Evolutionary conservation across 441 rosid species (phyloP), one percentile per base, ranked within the genome.

Genomic region (Populus hybrid): DNA sequence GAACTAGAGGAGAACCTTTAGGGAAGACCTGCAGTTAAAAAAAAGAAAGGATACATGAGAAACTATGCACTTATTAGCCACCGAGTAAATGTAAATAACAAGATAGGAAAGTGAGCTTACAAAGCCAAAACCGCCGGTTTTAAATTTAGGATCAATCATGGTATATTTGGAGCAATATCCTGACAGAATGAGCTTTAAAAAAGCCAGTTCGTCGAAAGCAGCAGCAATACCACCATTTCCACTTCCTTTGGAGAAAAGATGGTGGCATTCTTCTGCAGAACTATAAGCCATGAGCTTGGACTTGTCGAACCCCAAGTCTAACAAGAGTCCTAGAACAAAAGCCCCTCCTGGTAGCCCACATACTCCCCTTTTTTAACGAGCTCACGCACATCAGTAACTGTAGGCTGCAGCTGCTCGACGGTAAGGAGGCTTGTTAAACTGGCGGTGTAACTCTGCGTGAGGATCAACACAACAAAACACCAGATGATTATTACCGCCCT

Each of bases 401-500:
- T 78, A 2, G 95, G 90, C 66, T 79, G 69, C 66, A 88, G 84
- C 45, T 87, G 77, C 61, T 91, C 83, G 9, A 90, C 90, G 0
- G 93, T 88, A 2, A 93, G 73, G 42, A 87, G 87, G 1, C 93
- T 87, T 0, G 92, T 72, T 20, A 93, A 79, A 33, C 90, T 89
- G 11, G 94, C 94, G 0, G 96, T 88, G 80, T 93, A 93, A 64
- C 91, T 89, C 73, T 91, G 94, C 0, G 83, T 89, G 28, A 93
- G 78, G 10, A 90, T 87, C 8, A 93, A 83, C 24, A 91, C 83
- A 68, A 90, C 92, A 56, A 93, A 90, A 64, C 84, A 84, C 94
- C 94, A 93, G 12, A 93, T 75, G 6, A 90, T 81, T 23, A 87
- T 81, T 73, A 93, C 92, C 38, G 74, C 79, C 69, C 95, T 82